Base-by-base conservation (phyloP, 1,284 basidiomycete genomes). In the Ganoderma sp. region DNA sequence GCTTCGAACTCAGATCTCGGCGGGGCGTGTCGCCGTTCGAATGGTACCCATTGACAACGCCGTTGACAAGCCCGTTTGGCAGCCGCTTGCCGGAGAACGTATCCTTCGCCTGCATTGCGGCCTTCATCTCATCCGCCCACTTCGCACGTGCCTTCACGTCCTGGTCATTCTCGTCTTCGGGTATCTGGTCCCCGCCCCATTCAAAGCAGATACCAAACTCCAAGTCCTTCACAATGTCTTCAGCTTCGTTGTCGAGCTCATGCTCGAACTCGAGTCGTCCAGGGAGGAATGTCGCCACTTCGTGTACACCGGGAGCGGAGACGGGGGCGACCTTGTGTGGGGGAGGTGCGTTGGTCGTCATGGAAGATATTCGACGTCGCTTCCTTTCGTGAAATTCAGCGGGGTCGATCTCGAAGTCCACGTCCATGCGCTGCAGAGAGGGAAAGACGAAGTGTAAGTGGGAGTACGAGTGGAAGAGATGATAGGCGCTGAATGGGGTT, bases 201-300 rank as follows among this genome's bases (percentile, higher is more conserved):
- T 90, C 86, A 48, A 89, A 85, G 68, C 96, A 95, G 12, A 95
- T 82, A 2, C 96, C 97, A 75, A 99, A 99, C 78, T 99, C 97
- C 73, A 99, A 86, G 77, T 99, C 96, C 81, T 99, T 99, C 73
- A 99, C 92, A 1, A 96, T 82, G 76, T 97, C 91, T 78, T 99
- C 97, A 0, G 97, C 97, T 45, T 99, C 96, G 78, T 98, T 97
- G 78, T 99, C 97, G 22, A 96, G 83, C 80, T 99, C 98, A 74
- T 96, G 94, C 78, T 99, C 98, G 78, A 99, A 99, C 79, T 99
- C 97, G 61, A 99, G 86, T 57, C 98, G 91, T 22, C 97, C 97
- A 8, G 97, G 97, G 81, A 99, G 93, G 82, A 93, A 99, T 0
- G 93, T 94, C 14, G 90, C 90, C 54, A 99, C 87, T 82, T 99